Base-by-base conservation (phyloP, 805 yeast genomes). In the Tetrapisispora taiwanensis region DNA sequence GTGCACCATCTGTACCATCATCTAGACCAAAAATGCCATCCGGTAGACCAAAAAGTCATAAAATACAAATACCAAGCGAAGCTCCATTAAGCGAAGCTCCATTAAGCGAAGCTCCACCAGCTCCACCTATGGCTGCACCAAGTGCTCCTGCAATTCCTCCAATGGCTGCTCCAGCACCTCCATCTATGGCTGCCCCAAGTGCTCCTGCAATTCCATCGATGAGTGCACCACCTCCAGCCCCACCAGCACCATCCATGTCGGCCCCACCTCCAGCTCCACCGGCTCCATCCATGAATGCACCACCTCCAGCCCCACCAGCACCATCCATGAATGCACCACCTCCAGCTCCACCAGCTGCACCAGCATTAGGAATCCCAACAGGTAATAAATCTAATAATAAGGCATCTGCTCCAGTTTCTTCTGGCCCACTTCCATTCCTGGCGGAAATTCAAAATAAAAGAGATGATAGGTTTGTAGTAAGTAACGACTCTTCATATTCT, bases 371-470 rank as follows among this genome's bases (percentile, higher is more conserved):
- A 7, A 45, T 61, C 4, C 47, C 60, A 17, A 9, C 57, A 7
- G 62, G 64, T 27, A 37, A 51, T 8, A 40, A 54, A 15, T 47
- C 54, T 10, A 38, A 56, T 2, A 48, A 64, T 12, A 51, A 58
- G 38, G 2, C 34, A 15, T 41, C 52, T 4, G 40, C 59, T 1
- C 48, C 62, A 44, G 47, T 60, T 33, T 32, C 54, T 44, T 54
- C 59, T 10, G 73, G 72, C 3, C 70, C 73, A 1, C 54, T 73
- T 15, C 78, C 79, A 4, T 74, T 74, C 53, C 59, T 75, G 12
- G 70, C 73, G 4, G 73, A 75, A 47, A 74, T 75, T 43, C 73
- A 72, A 51, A 69, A 66, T 30, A 69, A 70, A 48, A 63, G 79
- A 48, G 73, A 70, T 46, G 76, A 73, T 15, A 51, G 68, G 22